phyloP scores from a whole-genome alignment of 1,139 yeast species.

The Pichia sp. region DNA sequence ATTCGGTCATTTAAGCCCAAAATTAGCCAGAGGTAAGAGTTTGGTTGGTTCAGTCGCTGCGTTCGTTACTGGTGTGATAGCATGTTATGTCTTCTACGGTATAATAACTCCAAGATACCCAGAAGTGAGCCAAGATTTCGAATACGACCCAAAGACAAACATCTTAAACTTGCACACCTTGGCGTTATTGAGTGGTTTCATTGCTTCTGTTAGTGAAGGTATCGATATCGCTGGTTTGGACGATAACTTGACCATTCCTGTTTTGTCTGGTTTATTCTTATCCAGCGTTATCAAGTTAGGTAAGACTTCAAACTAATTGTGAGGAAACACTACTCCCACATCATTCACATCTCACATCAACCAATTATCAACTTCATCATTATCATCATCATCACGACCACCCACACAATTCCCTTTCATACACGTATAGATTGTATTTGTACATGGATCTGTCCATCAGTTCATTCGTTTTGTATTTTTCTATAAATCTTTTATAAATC shows the following conservation, averaged over 20 bases:
- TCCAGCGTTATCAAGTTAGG: constrained; percentile 13
- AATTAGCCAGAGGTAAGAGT: constrained; percentile 69
- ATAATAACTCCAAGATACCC: constrained; percentile 62
- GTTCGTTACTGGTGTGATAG: constrained; percentile 64
- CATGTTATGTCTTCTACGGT: constrained; percentile 70
- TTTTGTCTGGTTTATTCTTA: constrained; percentile 29
- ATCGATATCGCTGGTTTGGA: constrained; percentile 73
- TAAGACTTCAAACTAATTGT: constrained; percentile 2
- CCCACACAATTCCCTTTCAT: too few relatives aligned
- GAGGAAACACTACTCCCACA: not conserved
- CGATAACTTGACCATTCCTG: constrained; percentile 94
- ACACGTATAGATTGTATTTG: not conserved
- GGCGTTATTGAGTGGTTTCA: constrained; percentile 67
- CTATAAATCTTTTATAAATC: too few relatives aligned
- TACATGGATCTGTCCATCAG: not conserved
- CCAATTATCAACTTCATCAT: too few relatives aligned
- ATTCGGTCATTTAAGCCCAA: constrained; percentile 82
- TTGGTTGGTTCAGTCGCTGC: constrained; percentile 92
- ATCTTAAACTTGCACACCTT: constrained; percentile 48
- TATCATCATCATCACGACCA: too few relatives aligned
- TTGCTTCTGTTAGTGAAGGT: constrained; percentile 86
- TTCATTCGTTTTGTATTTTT: not conserved
- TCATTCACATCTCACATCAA: not conserved
- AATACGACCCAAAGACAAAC: constrained; percentile 66
- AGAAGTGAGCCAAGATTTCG: constrained; percentile 45